Conservation (phyloP, 371 early-diverging fungal genomes). For the Sporodiniella umbellata region DNA sequence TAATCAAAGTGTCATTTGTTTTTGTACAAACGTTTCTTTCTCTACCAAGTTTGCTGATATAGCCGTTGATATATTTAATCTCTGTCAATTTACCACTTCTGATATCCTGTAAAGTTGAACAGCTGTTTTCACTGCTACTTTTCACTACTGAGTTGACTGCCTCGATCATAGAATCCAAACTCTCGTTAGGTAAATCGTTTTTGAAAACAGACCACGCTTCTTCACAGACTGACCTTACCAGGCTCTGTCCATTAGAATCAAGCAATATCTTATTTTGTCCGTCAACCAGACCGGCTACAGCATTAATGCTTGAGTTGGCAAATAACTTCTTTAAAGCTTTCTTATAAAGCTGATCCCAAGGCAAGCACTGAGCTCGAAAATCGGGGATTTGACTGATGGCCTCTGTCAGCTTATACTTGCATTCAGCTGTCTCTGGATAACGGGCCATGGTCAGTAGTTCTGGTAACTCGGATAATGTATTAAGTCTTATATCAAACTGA, state of each 20-base stretch:
- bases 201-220: constrained; percentile 28
- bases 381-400: constrained; percentile 26
- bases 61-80: constrained; percentile 63
- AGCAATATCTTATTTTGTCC: constrained; percentile 41
- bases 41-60: constrained; percentile 33
- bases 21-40: constrained; percentile 9
- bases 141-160: constrained; percentile 23
- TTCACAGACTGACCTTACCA: constrained; percentile 25
- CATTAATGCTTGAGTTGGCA: constrained; percentile 58
- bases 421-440: constrained; percentile 10
- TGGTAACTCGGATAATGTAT: constrained; percentile 43
- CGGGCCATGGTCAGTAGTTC: constrained; percentile 29
- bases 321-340: constrained; percentile 53
- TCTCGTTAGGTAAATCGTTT: constrained; percentile 20
- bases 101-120: constrained; percentile 60
- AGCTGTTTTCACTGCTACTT: constrained; percentile 41
- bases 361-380: constrained; percentile 19
- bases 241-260: constrained; percentile 9
- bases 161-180: constrained; percentile 17
- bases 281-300: constrained; percentile 46
- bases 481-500: constrained; percentile 45
- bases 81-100: constrained; percentile 40
- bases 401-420: constrained; percentile 1
- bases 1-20: constrained; percentile 18
- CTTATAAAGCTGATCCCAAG: constrained; percentile 38